These are phyloP conservation scores for Ceratonia siliqua DNA, from an alignment of 306 rosid genomes.

Conservation along the genomic window DNA sequence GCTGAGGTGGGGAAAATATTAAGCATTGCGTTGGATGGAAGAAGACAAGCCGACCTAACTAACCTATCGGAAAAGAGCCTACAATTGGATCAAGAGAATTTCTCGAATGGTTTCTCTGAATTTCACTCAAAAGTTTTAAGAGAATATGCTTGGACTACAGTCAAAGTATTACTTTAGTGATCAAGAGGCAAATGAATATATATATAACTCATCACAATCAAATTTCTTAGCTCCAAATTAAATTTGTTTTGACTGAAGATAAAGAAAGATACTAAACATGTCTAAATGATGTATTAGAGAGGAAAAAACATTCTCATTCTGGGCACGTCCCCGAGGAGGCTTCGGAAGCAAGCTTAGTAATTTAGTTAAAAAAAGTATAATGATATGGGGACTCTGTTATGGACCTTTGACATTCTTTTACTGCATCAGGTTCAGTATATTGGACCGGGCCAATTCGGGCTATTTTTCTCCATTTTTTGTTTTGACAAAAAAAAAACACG, in stretches of 20 bases:
- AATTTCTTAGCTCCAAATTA: neutral
- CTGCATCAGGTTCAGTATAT: too few relatives aligned
- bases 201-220: neutral
- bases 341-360: too few relatives aligned
- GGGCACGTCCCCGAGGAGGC: too few relatives aligned
- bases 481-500: too few relatives aligned
- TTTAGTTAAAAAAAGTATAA: too few relatives aligned
- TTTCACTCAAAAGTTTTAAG: neutral
- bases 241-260: neutral
- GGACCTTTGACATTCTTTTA: too few relatives aligned
- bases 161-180: slow-evolving; percentile 4
- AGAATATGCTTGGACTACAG: neutral
- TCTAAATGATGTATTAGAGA: neutral
- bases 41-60: slow-evolving; percentile 43
- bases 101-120: neutral
- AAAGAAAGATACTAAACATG: neutral
- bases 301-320: too few relatives aligned
- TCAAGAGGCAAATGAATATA: neutral
- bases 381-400: too few relatives aligned
- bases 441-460: too few relatives aligned
- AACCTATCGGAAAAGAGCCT: slow-evolving; percentile 29
- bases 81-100: slow-evolving; percentile 22
- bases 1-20: slow-evolving; percentile 12
- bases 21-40: slow-evolving; percentile 32
- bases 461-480: too few relatives aligned